A percentile compares a stretch with the other conserved stretches of the same genome.
phyloP scores from a whole-genome alignment of 2,329 filamentous ascomycete species.

The Fusarium brevicatenulatum region DNA sequence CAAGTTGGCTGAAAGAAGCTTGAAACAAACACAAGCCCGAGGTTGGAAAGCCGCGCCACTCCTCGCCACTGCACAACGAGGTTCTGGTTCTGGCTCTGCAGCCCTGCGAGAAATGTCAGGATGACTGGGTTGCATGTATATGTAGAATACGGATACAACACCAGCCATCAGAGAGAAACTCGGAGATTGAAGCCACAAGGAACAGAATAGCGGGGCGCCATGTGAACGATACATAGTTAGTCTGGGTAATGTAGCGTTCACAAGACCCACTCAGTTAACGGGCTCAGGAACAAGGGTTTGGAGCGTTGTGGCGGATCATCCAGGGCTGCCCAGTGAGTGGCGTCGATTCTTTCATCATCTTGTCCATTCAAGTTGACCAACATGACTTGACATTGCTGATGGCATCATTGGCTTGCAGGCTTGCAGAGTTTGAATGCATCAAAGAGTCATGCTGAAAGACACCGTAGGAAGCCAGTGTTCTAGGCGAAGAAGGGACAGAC shows the following conservation, averaged over 20 bases:
- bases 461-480: neutral
- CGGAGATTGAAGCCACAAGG: slow-evolving; percentile 28
- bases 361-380: neutral
- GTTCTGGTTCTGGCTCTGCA: slow-evolving; percentile 5
- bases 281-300: slow-evolving; percentile 32
- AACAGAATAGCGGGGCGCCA: slow-evolving; percentile 32
- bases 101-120: slow-evolving; percentile 23
- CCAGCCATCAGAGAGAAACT: slow-evolving; percentile 2
- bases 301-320: slow-evolving; percentile 25
- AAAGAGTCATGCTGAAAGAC: slow-evolving; percentile 10
- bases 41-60: neutral
- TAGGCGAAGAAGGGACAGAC: neutral
- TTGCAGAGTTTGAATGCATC: neutral
- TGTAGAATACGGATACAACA: neutral
- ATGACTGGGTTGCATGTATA: slow-evolving; percentile 1
- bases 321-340: slow-evolving; percentile 12
- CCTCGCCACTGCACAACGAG: neutral
- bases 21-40: neutral
- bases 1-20: slow-evolving; percentile 1
- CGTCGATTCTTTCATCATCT: neutral
- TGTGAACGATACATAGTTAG: slow-evolving; percentile 15
- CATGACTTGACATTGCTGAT: neutral
- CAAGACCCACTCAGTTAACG: slow-evolving; percentile 24
- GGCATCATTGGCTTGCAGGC: slow-evolving; percentile 13
- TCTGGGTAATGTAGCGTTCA: neutral